Conservation (phyloP, 1,284 basidiomycete species). For the Termitomyces sp. region DNA sequence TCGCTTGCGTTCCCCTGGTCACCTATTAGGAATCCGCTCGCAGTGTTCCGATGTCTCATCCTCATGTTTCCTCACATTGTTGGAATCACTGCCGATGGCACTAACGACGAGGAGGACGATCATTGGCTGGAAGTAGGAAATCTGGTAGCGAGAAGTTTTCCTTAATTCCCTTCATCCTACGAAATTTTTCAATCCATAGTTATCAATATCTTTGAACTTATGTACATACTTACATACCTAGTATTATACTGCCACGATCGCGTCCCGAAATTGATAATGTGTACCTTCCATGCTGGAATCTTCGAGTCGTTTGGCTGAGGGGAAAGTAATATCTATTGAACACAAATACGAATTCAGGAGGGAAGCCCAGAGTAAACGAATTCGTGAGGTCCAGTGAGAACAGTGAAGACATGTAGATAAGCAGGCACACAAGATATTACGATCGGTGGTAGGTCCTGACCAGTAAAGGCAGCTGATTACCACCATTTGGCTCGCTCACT, state of each 20-base stretch:
- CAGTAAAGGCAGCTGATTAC: conserved; percentile 26
- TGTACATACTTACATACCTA: too few species aligned
- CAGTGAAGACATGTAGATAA: too few species aligned
- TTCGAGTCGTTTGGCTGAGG: too few species aligned
- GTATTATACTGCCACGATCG: too few species aligned
- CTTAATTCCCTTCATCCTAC: neutral
- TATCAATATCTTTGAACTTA: neutral
- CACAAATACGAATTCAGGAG: too few species aligned
- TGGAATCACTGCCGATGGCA: neutral
- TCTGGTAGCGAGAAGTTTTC: neutral
- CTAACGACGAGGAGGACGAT: neutral
- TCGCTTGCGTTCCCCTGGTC: neutral
- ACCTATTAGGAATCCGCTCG: neutral
- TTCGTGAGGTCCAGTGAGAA: too few species aligned
- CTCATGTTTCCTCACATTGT: neutral
- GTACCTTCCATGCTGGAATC: too few species aligned
- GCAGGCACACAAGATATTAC: neutral
- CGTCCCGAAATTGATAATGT: too few species aligned
- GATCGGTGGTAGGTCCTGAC: conserved; percentile 19
- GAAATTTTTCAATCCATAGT: neutral
- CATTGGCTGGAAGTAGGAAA: neutral
- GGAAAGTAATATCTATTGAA: too few species aligned
- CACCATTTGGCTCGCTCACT: conserved; percentile 27
- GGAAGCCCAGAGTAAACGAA: too few species aligned
- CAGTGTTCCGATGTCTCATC: neutral